These are phyloP conservation scores for Globisporangium middletonii DNA, from an alignment of 352 stramenopile species.

Conservation along the genomic window DNA sequence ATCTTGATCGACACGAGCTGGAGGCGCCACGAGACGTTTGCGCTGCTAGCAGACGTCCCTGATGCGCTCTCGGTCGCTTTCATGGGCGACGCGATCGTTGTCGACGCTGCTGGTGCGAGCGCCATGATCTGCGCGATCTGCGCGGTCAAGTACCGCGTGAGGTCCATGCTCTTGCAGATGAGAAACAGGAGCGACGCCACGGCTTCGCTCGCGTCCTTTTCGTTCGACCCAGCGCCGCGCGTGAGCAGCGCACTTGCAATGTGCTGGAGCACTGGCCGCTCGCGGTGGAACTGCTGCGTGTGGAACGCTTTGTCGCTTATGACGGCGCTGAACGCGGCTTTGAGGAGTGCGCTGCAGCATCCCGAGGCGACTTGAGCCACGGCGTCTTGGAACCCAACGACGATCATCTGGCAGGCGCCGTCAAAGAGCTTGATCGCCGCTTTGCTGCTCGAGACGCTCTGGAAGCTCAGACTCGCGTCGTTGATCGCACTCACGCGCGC, in stretches of 20 bases:
- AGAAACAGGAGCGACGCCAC: slow-evolving; percentile 71
- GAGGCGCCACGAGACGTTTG: slow-evolving; percentile 46
- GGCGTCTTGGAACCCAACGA: slow-evolving; percentile 44
- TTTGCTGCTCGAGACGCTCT: slow-evolving; percentile 34
- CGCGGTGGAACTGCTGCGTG: slow-evolving; percentile 42
- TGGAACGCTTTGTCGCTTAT: slow-evolving; percentile 65
- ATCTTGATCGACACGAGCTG: slow-evolving; percentile 77
- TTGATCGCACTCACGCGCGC: slow-evolving; percentile 41
- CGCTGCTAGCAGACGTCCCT: not conserved
- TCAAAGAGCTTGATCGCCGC: slow-evolving; percentile 51
- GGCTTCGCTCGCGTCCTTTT: slow-evolving; percentile 76
- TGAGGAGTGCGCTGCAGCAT: slow-evolving; percentile 55
- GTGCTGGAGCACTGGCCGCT: slow-evolving; percentile 36
- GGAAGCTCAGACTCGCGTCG: slow-evolving; percentile 44
- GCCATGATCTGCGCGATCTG: slow-evolving; percentile 50
- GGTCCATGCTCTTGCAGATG: slow-evolving; percentile 74
- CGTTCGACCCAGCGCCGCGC: slow-evolving; percentile 55
- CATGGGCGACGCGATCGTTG: slow-evolving; percentile 13
- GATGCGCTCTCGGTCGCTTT: slow-evolving; percentile 9
- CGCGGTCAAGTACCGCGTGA: slow-evolving; percentile 48
- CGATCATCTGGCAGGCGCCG: slow-evolving; percentile 55
- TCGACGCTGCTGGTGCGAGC: slow-evolving; percentile 4
- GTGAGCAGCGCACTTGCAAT: slow-evolving; percentile 41
- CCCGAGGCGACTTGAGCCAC: slow-evolving; percentile 61
- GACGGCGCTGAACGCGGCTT: slow-evolving; percentile 46